Percentiles rank a stretch among this genome's conserved stretches.
phyloP scores from a whole-genome alignment of 163 green algal species.

The Volvox carteri region DNA sequence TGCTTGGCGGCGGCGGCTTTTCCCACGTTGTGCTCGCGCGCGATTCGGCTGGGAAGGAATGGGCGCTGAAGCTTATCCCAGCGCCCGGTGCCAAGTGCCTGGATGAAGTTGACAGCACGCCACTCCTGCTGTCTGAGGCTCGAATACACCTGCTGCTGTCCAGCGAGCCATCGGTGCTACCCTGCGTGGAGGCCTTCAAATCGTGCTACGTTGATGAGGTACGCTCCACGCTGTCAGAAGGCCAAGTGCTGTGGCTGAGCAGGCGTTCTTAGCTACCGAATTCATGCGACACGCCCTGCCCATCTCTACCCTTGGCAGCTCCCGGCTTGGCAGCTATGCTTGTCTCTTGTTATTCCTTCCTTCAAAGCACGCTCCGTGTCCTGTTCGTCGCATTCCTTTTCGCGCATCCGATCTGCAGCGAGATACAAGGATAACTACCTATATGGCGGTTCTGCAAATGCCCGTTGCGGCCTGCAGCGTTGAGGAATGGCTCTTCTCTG shows the following conservation, averaged over 20 bases:
- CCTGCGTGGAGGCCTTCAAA: constrained; percentile 48
- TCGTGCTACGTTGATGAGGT: constrained; percentile 12
- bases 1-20: constrained; percentile 47
- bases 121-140: constrained; percentile 25
- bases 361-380: not conserved
- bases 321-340: no score
- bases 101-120: constrained; percentile 1
- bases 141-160: constrained; percentile 38
- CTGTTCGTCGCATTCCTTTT: not conserved
- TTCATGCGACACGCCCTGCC: no score
- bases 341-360: no score
- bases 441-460: constrained; percentile 50
- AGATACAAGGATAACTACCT: not conserved
- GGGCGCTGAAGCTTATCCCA: constrained; percentile 45
- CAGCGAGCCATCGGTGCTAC: constrained; percentile 28
- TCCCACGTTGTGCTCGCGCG: constrained; percentile 30
- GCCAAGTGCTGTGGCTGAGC: no score
- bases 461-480: constrained; percentile 42
- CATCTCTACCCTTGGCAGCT: no score
- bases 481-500: constrained; percentile 48
- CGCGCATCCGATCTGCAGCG: not conserved
- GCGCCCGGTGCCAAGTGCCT: not conserved
- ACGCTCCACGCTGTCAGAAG: not conserved
- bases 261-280: no score
- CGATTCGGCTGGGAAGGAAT: not conserved